Base-by-base conservation (phyloP, 176 grass and related monocot species). In the Phyllostachys edulis region DNA sequence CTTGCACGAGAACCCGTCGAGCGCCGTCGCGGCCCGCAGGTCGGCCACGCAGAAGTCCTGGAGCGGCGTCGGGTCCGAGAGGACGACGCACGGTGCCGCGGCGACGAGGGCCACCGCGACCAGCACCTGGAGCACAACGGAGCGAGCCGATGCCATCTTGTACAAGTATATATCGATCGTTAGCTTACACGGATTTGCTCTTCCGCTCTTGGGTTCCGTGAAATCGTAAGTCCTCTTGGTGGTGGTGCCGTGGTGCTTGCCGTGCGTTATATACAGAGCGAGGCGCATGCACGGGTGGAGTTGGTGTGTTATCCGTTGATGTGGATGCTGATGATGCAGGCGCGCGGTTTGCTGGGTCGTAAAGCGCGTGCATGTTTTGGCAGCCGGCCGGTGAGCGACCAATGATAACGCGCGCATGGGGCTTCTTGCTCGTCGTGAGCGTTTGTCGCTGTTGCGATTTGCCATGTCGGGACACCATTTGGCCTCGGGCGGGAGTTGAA, bases 1-100 rank as follows among this genome's bases (percentile, higher is more conserved):
- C 86, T 95, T 95, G 90, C 93, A 95, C 9, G 78, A 38, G 54
- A 92, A 89, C 15, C 90, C 90, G 36, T 92, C 74, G 3, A 92
- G 0, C 8, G 41, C 0, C 42, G 82, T 59, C 59, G 63, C 3
- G 9, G 81, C 16, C 47, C 16, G 13, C 34, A 87, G 41, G 49
- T 92, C 87, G 1, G 87, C 91, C 38, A 92, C 91, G 45, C 91
- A 92, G 40, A 90, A 63, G 77, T 92, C 91, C 56, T 92, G 91
- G 12, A 92, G 85, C 77, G 87, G 32, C 23, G 50, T 5, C 24
- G 87, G 49, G 82, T 92, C 91, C 9, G 60, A 69, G 5, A 73
- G 57, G 29, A 37, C 69, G 47, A 45, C 52, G 75, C 41, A 16
- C 5, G 69, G 38, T n/a, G 15, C 44, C 7, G 26, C 38, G 1